These are phyloP conservation scores for Suillus ampliporus DNA, from an alignment of 768 basidiomycete species.

Conservation along the genomic window DNA sequence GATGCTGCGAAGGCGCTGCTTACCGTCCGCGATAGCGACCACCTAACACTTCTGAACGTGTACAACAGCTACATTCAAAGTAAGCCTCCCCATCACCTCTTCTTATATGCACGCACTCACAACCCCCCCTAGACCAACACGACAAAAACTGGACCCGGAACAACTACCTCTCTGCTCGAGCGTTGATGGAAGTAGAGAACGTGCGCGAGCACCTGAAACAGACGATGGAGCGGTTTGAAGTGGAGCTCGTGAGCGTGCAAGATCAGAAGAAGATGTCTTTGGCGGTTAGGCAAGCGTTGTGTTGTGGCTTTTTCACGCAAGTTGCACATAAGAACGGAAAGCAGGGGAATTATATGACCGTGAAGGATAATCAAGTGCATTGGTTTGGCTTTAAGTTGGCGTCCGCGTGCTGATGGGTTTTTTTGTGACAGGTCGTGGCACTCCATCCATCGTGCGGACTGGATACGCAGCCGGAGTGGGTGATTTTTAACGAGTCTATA, in stretches of 20 bases:
- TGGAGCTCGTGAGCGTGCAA: conserved; percentile 70
- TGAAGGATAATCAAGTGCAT: conserved; percentile 91
- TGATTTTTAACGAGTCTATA: conserved; percentile 93
- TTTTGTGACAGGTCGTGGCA: conserved; percentile 18
- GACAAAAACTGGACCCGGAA: conserved; percentile 92
- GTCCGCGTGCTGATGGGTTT: no score
- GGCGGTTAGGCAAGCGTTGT: conserved; percentile 82
- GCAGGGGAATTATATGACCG: conserved; percentile 84
- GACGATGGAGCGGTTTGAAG: conserved; percentile 89
- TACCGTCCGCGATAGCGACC: conserved; percentile 92
- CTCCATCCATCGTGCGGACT: conserved; percentile 86
- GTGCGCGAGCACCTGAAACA: conserved; percentile 88
- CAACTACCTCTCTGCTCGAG: conserved; percentile 83
- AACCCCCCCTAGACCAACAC: conserved; percentile 56
- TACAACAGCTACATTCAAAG: conserved; percentile 91
- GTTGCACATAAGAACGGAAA: conserved; percentile 94
- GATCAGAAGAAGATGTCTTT: conserved; percentile 75
- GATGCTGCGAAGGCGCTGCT: conserved; percentile 89
- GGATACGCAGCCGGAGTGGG: conserved; percentile 89
- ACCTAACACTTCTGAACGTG: conserved; percentile 91
- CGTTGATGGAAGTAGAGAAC: conserved; percentile 90
- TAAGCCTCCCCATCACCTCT: conserved; percentile 42
- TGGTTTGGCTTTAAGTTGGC: no score
- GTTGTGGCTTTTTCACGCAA: conserved; percentile 98
- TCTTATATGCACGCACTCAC: conserved; percentile 2